Evolutionary conservation across 1,284 basidiomycete species (phyloP).

Genomic region (Vanrija humicola): DNA sequence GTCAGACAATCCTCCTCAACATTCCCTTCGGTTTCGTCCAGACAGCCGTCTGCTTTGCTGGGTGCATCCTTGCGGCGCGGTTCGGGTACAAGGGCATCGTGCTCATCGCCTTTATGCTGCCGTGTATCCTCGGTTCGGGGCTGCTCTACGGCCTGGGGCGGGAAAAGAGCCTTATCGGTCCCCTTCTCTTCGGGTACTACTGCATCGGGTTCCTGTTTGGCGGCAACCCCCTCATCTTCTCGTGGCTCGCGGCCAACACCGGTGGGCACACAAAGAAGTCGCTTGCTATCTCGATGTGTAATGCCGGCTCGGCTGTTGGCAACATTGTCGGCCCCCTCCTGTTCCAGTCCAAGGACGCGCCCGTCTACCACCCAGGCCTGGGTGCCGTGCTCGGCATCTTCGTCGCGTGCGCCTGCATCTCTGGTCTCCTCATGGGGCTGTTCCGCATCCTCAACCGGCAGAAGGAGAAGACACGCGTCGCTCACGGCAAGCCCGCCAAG

Average conservation of each 20-base stretch:
- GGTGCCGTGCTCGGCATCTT: conserved; percentile 33
- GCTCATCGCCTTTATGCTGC: conserved; percentile 27
- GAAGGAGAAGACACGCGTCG: conserved; percentile 36
- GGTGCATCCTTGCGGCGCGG: conserved; percentile 20
- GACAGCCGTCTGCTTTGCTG: conserved; percentile 14
- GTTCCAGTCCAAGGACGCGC: conserved; percentile 15
- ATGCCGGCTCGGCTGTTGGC: conserved; percentile 25
- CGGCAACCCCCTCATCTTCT: conserved; percentile 30
- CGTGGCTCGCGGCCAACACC: conserved; percentile 31
- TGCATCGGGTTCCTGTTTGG: conserved; percentile 37
- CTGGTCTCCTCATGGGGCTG: background rate
- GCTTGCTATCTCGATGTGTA: conserved; percentile 27
- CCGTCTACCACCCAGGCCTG: conserved; percentile 30
- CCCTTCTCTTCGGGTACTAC: conserved; percentile 17
- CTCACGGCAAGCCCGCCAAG: conserved; percentile 42
- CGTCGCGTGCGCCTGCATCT: conserved; percentile 18
- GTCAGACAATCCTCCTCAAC: conserved; percentile 39
- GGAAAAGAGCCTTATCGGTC: conserved; percentile 6
- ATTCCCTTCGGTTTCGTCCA: conserved; percentile 40
- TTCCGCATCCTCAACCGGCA: conserved; percentile 31
- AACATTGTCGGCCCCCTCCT: conserved; percentile 29
- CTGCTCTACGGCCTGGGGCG: conserved; percentile 34
- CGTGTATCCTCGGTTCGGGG: conserved; percentile 32
- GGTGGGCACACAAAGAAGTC: conserved; percentile 42
- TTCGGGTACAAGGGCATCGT: conserved; percentile 29